Evolutionary conservation across 23 red algal species (phyloP), one percentile per base, ranked within the genome.

Genomic region (Agarophyton chilense): DNA sequence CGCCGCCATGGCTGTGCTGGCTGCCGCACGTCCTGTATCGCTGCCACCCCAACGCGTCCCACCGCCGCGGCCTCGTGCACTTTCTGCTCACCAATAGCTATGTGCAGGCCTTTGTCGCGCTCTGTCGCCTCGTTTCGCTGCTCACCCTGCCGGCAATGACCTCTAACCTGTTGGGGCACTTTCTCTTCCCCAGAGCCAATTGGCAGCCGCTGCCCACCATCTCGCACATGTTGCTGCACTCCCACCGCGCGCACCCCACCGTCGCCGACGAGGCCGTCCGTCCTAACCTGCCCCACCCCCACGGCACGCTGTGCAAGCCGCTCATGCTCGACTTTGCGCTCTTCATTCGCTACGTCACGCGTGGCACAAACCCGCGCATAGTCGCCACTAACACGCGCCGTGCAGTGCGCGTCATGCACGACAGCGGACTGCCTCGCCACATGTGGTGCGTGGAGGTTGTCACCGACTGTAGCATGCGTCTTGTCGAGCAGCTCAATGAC

Each of bases 401-500:
- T 13, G 91, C 91, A 39, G 38, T 74, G 33, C 60, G 41, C 21
- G 74, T 94, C 10, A 40, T 94, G 64, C 35, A 58, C 36, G 71
- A 79, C 33, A 79, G 66, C 64, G 66, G 80, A 22, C 28, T 85
- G 17, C 68, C 81, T 13, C 41, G 35, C 19, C 38, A 61, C 26
- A 64, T 84, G 71, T 94, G 78, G 78, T 52, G 55, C 39, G 81
- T 94, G 22, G 91, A 94, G 67, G 91, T 94, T 45, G 91, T 94
- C n/a, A 94, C 91, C 2, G 91, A 94, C 73, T 25, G 43, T 22
- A 52, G 56, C 10, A 49, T 94, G 50, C 53, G 39, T 12, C 61
- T 94, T 29, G 56, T 40, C 10, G 57, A 85, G 21, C 41, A 63
- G 39, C 35, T 77, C 24, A 53, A 31, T 19, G 60, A 77, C 40